Evolutionary conservation across 2,329 filamentous ascomycete genomes (phyloP).

Genomic region (Phialemoniopsis sp.): DNA sequence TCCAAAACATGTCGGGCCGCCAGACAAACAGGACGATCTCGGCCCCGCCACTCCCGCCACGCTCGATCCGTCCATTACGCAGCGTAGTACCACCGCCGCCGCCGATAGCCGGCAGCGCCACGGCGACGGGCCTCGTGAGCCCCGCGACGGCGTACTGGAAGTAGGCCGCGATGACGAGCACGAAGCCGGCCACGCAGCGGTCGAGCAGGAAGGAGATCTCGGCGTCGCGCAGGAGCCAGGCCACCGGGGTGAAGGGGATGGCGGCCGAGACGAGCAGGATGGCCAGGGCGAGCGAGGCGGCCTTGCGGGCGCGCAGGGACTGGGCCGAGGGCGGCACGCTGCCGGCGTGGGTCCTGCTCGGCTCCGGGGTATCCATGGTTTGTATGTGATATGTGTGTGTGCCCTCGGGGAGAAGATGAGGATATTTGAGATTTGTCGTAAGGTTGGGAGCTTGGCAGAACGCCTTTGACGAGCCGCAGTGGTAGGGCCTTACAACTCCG

Average conservation of each 20-base stretch:
- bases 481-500: too few relatives aligned
- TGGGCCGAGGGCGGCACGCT: background rate
- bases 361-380: too few relatives aligned
- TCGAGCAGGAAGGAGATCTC: conserved; percentile 37
- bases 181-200: conserved; percentile 33
- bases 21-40: conserved; percentile 10
- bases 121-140: conserved; percentile 7
- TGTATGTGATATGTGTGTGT: too few relatives aligned
- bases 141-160: conserved; percentile 14
- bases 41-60: too few relatives aligned
- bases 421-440: too few relatives aligned
- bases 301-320: conserved; percentile 6
- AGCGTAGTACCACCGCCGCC: conserved; percentile 3
- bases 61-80: conserved; percentile 9
- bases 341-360: too few relatives aligned
- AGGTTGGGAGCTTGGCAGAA: too few relatives aligned
- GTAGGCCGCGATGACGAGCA: conserved; percentile 26
- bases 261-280: conserved; percentile 14
- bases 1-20: conserved; percentile 14
- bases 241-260: conserved; percentile 12
- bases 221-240: conserved; percentile 8
- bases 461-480: too few relatives aligned
- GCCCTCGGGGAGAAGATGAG: too few relatives aligned
- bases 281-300: conserved; percentile 11
- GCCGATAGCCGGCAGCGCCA: conserved; percentile 4